A percentile compares a stretch with the other conserved stretches of the same genome.
These are phyloP conservation scores for Auriscalpium orientale DNA, from an alignment of 768 basidiomycete species.

Conservation along the genomic window DNA sequence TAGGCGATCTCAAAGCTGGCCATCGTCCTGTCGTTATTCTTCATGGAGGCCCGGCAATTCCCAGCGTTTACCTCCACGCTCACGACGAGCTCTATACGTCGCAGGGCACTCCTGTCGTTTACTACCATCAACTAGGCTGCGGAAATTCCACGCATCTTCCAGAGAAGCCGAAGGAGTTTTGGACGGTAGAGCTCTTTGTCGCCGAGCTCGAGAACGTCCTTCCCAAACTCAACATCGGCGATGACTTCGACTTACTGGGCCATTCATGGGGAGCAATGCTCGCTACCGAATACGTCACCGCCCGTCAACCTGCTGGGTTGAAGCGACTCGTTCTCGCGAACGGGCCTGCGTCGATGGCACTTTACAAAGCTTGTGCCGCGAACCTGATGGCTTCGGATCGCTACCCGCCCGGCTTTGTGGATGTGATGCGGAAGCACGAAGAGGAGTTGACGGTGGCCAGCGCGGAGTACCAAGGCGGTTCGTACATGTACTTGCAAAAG, in stretches of 20 bases:
- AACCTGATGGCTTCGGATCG: constrained; percentile 19
- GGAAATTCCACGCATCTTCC: constrained; percentile 25
- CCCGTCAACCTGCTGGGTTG: constrained; percentile 37
- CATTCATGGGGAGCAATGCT: constrained; percentile 58
- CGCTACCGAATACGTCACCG: constrained; percentile 31
- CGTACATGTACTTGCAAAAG: constrained; percentile 32
- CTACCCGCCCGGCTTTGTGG: constrained; percentile 36
- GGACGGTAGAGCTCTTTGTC: constrained; percentile 43
- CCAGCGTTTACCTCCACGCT: no score
- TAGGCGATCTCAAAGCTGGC: no score
- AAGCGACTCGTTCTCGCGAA: constrained; percentile 39
- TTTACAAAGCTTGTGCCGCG: constrained; percentile 31
- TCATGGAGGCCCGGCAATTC: no score
- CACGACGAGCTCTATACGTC: no score
- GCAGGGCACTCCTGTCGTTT: no score
- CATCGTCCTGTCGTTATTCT: no score
- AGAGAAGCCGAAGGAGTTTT: constrained; percentile 31
- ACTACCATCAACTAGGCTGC: no score
- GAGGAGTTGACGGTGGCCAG: constrained; percentile 33
- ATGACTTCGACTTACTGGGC: constrained; percentile 39
- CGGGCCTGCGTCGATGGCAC: constrained; percentile 35
- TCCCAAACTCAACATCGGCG: constrained; percentile 30
- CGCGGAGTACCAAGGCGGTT: constrained; percentile 38
- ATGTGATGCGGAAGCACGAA: constrained; percentile 38
- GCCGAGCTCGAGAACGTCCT: constrained; percentile 47